Conservation (phyloP, 176 grass and related monocot genomes). For the Musa itinerans region DNA sequence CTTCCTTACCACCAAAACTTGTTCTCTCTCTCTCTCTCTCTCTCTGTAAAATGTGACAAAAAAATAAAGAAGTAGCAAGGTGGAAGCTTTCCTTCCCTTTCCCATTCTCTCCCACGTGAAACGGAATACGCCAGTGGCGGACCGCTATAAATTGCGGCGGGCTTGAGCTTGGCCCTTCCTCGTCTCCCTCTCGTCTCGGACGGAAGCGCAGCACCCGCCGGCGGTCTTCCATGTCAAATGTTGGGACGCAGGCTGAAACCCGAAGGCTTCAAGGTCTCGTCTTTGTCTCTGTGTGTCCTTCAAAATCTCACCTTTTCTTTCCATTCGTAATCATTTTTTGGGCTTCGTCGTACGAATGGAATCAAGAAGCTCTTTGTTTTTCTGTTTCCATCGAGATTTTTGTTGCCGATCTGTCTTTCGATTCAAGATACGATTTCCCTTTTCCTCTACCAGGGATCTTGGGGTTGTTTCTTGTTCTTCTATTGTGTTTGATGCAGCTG, state of each 20-base stretch:
- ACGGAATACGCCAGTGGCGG: background rate
- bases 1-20: background rate
- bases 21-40: background rate
- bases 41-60: too few species aligned
- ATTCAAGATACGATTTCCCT: background rate
- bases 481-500: background rate
- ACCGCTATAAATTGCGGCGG: background rate
- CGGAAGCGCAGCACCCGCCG: background rate
- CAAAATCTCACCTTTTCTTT: background rate
- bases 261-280: background rate
- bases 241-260: background rate
- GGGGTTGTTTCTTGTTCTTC: background rate
- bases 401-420: background rate
- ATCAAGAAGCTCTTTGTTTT: background rate
- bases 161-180: background rate
- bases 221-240: background rate
- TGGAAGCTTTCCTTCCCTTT: background rate
- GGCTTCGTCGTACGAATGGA: background rate
- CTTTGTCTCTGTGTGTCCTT: background rate
- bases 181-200: background rate
- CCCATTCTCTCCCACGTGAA: background rate
- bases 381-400: background rate
- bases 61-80: background rate
- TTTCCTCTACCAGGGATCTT: background rate
- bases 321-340: background rate